Evolutionary conservation across 2,329 filamentous ascomycete species (phyloP), one percentile per base, ranked within the genome.

Genomic region (Endoconidiophora laricicola): DNA sequence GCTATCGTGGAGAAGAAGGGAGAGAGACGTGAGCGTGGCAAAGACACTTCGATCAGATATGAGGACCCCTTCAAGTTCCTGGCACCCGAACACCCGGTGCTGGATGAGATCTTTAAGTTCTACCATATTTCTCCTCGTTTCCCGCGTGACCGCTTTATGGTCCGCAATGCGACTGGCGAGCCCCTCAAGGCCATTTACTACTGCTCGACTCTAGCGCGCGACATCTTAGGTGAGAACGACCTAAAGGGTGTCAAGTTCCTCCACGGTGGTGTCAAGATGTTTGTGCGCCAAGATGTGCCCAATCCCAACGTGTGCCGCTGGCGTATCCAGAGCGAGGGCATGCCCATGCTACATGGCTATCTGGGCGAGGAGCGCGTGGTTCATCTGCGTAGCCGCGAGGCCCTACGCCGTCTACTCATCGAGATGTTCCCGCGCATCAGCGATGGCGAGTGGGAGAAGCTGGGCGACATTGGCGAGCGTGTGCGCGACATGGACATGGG

Each of bases 41-140:
- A 53, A 71, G 69, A 45, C 76, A 75, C 14, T 73, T 79, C 56
- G 12, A 54, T 56, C 49, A 49, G 51, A 36, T 56, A 56, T 18
- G 91, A 96, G 63, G 91, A 98, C 63, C 85, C 88, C 3, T 98
- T 94, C 73, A 95, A 94, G 62, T 98, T 87, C 61, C 74, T 98
- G 39, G 65, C 79, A 6, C 66, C 78, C 0, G 73, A 81, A 23
- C 85, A 95, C 62, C 69, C 78, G 2, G 85, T 91, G 53, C 80
- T 98, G 49, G 63, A 78, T 54, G 72, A 74, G 50, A 90, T 98
- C 60, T 82, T 80, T 59, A 64, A 75, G 2, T 96, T 96, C 67
- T 98, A 96, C 69, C 73, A 82, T 48, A 72, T 96, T 55, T 88
- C 86, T 0, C 64, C 78, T 0, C 80, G 82, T 44, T 98, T 98